phyloP scores from a whole-genome alignment of 1,284 basidiomycete genomes.

The Vanrija humicola region DNA sequence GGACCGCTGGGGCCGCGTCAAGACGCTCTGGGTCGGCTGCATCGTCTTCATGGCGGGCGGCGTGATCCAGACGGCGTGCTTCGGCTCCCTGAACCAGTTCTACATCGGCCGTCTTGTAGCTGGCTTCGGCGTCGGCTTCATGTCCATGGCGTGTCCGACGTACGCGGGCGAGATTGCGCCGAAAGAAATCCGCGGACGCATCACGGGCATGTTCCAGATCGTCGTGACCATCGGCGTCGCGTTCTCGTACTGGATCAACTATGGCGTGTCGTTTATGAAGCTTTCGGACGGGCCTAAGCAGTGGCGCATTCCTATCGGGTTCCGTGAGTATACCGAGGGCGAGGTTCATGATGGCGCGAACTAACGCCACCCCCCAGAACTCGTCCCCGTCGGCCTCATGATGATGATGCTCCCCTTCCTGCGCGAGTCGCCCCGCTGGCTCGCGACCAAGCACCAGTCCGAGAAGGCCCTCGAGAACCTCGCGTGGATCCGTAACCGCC shows the following conservation, averaged over 20 bases:
- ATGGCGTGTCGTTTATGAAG: slow-evolving; percentile 36
- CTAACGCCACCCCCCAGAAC: too few species aligned
- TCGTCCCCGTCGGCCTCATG: slow-evolving; percentile 72
- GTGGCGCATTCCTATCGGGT: slow-evolving; percentile 46
- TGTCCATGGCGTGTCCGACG: slow-evolving; percentile 60
- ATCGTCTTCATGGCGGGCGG: slow-evolving; percentile 65
- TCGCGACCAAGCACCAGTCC: slow-evolving; percentile 56
- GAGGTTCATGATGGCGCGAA: too few species aligned
- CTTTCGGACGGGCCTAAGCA: slow-evolving; percentile 25
- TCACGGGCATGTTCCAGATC: slow-evolving; percentile 72
- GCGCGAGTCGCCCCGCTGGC: slow-evolving; percentile 54
- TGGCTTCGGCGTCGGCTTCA: slow-evolving; percentile 61
- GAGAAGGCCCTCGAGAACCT: slow-evolving; percentile 54
- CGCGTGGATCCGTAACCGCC: slow-evolving; percentile 59
- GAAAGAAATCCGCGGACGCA: slow-evolving; percentile 63
- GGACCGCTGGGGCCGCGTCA: slow-evolving; percentile 50
- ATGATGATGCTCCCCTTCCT: slow-evolving; percentile 65
- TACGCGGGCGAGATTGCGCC: slow-evolving; percentile 75
- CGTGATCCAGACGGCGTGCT: slow-evolving; percentile 51
- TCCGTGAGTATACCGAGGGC: too few species aligned
- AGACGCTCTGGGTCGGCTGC: slow-evolving; percentile 59
- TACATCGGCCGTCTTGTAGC: slow-evolving; percentile 62
- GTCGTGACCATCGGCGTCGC: slow-evolving; percentile 57
- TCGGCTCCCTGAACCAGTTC: slow-evolving; percentile 13
- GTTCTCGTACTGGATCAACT: slow-evolving; percentile 35